These are phyloP conservation scores for Blastobotrys muscicola DNA, from an alignment of 805 yeast species.

Conservation along the genomic window DNA sequence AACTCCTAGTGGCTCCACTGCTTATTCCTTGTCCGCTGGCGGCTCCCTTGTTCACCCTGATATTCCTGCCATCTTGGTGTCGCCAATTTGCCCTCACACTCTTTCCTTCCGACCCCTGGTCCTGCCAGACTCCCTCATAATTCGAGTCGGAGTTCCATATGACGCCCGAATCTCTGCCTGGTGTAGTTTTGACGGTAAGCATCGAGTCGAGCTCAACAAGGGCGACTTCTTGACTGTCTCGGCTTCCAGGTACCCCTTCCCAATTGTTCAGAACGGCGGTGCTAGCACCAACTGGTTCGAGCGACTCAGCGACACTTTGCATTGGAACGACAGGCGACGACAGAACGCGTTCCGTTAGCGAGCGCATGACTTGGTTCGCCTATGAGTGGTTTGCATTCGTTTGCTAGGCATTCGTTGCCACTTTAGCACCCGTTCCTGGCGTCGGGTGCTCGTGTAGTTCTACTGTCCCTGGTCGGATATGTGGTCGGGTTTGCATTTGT, in stretches of 20 bases:
- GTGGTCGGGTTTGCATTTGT: too few relatives aligned
- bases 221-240: conserved; percentile 82
- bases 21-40: conserved; percentile 88
- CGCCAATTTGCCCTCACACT: conserved; percentile 94
- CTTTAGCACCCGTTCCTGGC: too few relatives aligned
- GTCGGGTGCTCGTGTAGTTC: too few relatives aligned
- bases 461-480: too few relatives aligned
- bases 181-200: conserved; percentile 94
- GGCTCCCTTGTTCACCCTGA: conserved; percentile 91
- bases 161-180: conserved; percentile 85
- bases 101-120: conserved; percentile 83
- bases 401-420: too few relatives aligned
- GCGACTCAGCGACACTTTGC: conserved; percentile 76
- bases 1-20: conserved; percentile 70
- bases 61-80: conserved; percentile 79
- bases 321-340: conserved; percentile 88
- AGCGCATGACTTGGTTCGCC: too few relatives aligned
- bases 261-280: conserved; percentile 65
- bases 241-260: conserved; percentile 89
- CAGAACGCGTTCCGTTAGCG: conserved; percentile 59
- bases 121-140: conserved; percentile 76
- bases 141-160: conserved; percentile 73
- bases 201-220: conserved; percentile 64
- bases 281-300: conserved; percentile 64
- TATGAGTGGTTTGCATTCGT: too few relatives aligned